These are phyloP conservation scores for Torrubiella hemipterigena DNA, from an alignment of 2,329 filamentous ascomycete genomes.

Conservation along the genomic window DNA sequence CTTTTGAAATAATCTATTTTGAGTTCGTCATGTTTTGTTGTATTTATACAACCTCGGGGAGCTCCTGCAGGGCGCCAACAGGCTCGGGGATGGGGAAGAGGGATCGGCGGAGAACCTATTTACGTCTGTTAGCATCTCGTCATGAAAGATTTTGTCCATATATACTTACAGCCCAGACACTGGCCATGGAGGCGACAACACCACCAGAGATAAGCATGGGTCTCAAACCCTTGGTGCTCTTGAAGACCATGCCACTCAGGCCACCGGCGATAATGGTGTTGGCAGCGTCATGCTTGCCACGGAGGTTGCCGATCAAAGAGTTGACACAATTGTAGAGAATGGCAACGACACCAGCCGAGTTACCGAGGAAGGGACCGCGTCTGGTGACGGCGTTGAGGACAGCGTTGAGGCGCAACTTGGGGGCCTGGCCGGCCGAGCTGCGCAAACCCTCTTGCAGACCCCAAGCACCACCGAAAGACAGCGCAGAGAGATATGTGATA, in stretches of 20 bases:
- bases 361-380: conserved; percentile 87
- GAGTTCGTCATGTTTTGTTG: conserved; percentile 25
- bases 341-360: conserved; percentile 89
- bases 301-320: conserved; percentile 64
- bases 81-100: conserved; percentile 28
- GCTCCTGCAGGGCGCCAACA: conserved; percentile 6
- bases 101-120: conserved; percentile 25
- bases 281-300: conserved; percentile 78
- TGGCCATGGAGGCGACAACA: conserved; percentile 77
- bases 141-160: not conserved
- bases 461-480: conserved; percentile 82
- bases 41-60: conserved; percentile 6
- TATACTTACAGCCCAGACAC: conserved; percentile 74
- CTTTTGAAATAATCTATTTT: too few species aligned
- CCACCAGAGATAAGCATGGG: conserved; percentile 93
- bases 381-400: conserved; percentile 90
- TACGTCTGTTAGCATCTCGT: conserved; percentile 2
- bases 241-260: conserved; percentile 88
- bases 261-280: conserved; percentile 82
- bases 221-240: conserved; percentile 80
- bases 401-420: conserved; percentile 86
- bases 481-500: conserved; percentile 80
- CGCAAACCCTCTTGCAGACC: conserved; percentile 81
- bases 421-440: conserved; percentile 63
- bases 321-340: conserved; percentile 94